Evolutionary conservation across 176 grass and related monocot genomes (phyloP).

Genomic region (Themeda triandra): DNA sequence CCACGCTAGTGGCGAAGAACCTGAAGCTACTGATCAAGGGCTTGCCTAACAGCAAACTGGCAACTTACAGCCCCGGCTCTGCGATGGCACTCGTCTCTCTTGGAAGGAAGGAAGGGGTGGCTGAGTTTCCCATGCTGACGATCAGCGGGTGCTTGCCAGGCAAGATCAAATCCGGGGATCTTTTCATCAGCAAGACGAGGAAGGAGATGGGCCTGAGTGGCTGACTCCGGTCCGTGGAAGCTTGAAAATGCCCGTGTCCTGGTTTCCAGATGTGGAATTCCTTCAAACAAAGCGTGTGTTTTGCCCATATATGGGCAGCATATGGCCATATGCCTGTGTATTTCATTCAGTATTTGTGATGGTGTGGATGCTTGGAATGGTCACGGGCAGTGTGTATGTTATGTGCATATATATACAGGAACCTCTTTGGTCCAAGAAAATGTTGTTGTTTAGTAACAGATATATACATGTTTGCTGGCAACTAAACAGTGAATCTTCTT

Average conservation of each 20-base stretch:
- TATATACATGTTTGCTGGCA: background rate
- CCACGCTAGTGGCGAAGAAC: slow-evolving; percentile 52
- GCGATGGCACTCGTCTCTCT: slow-evolving; percentile 50
- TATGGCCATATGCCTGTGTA: background rate
- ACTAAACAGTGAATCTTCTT: background rate
- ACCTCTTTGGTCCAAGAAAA: background rate
- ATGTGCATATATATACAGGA: too few relatives aligned
- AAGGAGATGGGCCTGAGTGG: slow-evolving; percentile 48
- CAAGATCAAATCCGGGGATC: slow-evolving; percentile 49
- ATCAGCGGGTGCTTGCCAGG: slow-evolving; percentile 46
- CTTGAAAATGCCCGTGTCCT: background rate
- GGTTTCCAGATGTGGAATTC: background rate
- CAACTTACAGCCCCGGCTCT: slow-evolving; percentile 33
- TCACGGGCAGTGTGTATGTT: background rate
- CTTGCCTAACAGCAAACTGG: slow-evolving; percentile 26
- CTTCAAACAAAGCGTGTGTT: background rate
- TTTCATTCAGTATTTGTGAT: background rate
- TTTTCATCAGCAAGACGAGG: slow-evolving; percentile 52
- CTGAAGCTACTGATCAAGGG: slow-evolving; percentile 49
- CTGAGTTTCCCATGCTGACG: slow-evolving; percentile 45
- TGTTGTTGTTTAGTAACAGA: background rate
- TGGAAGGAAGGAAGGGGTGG: slow-evolving; percentile 56
- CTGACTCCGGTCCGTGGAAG: background rate
- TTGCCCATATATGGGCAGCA: too few relatives aligned
- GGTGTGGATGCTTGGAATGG: background rate